These are phyloP conservation scores for Komagataella mondaviorum DNA, from an alignment of 805 yeast genomes.

Conservation along the genomic window DNA sequence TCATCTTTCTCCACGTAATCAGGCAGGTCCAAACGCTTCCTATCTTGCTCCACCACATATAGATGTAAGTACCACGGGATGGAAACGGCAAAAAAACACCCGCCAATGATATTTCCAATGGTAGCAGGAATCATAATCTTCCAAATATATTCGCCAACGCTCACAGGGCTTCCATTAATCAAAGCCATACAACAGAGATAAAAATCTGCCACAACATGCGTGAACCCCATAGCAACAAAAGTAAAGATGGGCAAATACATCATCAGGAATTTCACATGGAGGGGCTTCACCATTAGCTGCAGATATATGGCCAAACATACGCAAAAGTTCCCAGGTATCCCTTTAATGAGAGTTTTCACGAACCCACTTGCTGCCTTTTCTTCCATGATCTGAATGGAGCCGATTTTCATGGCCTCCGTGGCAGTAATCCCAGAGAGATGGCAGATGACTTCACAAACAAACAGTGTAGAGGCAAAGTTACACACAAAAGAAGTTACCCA, in stretches of 20 bases:
- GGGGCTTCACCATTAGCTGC: conserved; percentile 67
- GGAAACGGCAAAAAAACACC: conserved; percentile 46
- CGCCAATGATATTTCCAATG: conserved; percentile 74
- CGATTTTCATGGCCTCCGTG: conserved; percentile 26
- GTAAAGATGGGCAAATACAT: conserved; percentile 61
- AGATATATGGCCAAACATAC: conserved; percentile 66
- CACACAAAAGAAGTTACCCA: conserved; percentile 59
- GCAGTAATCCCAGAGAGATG: conserved; percentile 37
- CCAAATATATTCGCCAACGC: conserved; percentile 61
- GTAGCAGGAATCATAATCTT: conserved; percentile 57
- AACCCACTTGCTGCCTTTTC: conserved; percentile 32
- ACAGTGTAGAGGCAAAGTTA: conserved; percentile 50
- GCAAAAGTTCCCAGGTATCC: conserved; percentile 64
- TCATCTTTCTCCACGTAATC: conserved; percentile 62
- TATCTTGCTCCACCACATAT: conserved; percentile 60
- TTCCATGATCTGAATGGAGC: conserved; percentile 32
- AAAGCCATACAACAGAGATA: conserved; percentile 50
- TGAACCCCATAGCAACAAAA: conserved; percentile 66
- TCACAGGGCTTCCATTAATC: conserved; percentile 49
- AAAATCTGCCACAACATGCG: conserved; percentile 81
- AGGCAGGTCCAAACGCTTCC: conserved; percentile 47
- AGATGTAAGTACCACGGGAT: conserved; percentile 67
- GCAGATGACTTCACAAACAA: conserved; percentile 53
- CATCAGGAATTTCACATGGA: conserved; percentile 58
- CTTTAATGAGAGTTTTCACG: conserved; percentile 53